Conservation (phyloP, 176 grass and related monocot genomes). For the Rhipidocladum racemiflorum region DNA sequence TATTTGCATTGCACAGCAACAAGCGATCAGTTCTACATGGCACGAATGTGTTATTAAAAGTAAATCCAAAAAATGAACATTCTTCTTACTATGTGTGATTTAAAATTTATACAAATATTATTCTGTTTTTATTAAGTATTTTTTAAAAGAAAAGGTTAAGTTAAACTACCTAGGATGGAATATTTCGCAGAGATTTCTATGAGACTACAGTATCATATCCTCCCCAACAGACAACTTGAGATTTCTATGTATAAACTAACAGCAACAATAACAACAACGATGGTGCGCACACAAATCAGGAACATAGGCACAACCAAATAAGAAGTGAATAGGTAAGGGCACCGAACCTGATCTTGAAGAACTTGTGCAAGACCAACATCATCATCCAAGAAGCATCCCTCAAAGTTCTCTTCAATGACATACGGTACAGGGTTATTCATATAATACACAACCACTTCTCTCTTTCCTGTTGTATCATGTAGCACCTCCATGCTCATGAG, state of each 20-base stretch:
- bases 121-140: not conserved
- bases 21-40: not conserved
- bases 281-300: not conserved
- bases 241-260: not conserved
- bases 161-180: not conserved
- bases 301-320: not conserved
- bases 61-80: not conserved
- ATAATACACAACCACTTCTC: conserved; percentile 36
- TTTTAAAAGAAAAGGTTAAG: not conserved
- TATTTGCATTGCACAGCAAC: not conserved
- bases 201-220: not conserved
- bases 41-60: not conserved
- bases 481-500: conserved; percentile 30
- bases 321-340: not conserved
- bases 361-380: conserved; percentile 67
- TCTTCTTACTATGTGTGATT: not conserved
- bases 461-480: conserved; percentile 33
- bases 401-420: conserved; percentile 62
- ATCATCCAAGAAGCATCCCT: conserved; percentile 57
- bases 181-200: not conserved
- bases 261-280: not conserved
- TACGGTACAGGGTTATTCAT: conserved; percentile 46
- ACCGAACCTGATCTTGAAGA: conserved; percentile 76
- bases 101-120: not conserved
- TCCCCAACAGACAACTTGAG: not conserved